Evolutionary conservation across 208 protist species (phyloP), one percentile per base, ranked within the genome.

Genomic region (Leishmania guyanensis): DNA sequence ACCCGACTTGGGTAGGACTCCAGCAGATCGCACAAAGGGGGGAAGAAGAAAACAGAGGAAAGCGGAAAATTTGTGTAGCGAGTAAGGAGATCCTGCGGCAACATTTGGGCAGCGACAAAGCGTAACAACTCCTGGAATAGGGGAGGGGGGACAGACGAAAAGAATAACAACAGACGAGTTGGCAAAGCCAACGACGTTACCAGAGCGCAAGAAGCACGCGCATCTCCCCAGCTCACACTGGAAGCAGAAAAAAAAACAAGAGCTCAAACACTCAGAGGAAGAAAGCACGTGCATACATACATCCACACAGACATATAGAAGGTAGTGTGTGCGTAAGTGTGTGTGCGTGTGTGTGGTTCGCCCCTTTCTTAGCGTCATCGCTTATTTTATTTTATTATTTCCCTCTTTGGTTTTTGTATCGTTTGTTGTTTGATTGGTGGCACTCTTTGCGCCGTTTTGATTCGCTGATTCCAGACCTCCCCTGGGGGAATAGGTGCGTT

Each of bases 401-500:
- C 9, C 60, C 20, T 50, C 29, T 71, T n/a, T 69, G 6, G 9
- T 39, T 39, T 39, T 36, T 29, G 5, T 58, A 43, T 0, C 39
- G 39, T 43, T 43, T 43, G 39, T 43, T 1, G 39, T 43, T 43
- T 43, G 39, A 43, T 43, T 1, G 39, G 39, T 43, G 39, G 39
- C 39, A 1, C 26, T 46, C 46, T 20, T 75, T 62, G 64, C 54
- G 33, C 46, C 39, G 5, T 26, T 29, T 39, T 73, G 5, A 14
- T 50, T 16, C 26, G 39, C 39, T 79, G 50, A 78, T 70, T 64
- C 29, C 22, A 70, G 10, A 70, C 33, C 22, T 56, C 39, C 6
- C 60, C 76, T 79, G 36, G 46, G 46, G 58, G 76, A 79, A 53
- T 62, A 69, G 26, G 50, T 36, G 56, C 46, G 29, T 69, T 79